Evolutionary conservation across 768 basidiomycete genomes (phyloP).

Genomic region (Lactarius quietus): DNA sequence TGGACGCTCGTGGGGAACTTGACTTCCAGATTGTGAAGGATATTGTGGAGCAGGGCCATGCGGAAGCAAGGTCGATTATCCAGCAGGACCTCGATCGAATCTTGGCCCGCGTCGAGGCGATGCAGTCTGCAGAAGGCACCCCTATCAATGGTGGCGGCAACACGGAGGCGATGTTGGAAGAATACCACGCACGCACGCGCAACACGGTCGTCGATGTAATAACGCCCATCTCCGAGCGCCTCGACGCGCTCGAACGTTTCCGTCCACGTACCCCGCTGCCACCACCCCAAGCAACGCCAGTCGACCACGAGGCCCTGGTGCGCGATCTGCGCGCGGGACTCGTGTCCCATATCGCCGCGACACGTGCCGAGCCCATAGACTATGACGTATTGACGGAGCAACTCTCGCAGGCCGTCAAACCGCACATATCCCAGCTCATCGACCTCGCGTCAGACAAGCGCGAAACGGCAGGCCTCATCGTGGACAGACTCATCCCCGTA

Average conservation of each 20-base stretch:
- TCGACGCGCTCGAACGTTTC: slow-evolving; percentile 48
- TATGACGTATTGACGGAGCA: slow-evolving; percentile 72
- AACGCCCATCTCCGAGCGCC: slow-evolving; percentile 50
- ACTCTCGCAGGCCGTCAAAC: slow-evolving; percentile 82
- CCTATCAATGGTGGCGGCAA: slow-evolving; percentile 26
- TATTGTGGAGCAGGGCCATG: slow-evolving; percentile 63
- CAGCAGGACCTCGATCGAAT: slow-evolving; percentile 57
- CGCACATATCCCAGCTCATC: slow-evolving; percentile 84
- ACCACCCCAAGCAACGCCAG: neutral
- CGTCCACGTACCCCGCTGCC: slow-evolving; percentile 38
- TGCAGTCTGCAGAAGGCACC: slow-evolving; percentile 26
- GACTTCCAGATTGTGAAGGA: slow-evolving; percentile 75
- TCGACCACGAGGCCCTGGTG: slow-evolving; percentile 55
- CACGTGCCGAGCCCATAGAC: slow-evolving; percentile 67
- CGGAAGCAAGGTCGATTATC: slow-evolving; percentile 53
- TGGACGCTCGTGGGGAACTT: slow-evolving; percentile 72
- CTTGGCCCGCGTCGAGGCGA: slow-evolving; percentile 40
- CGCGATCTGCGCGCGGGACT: slow-evolving; percentile 57
- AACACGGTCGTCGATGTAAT: slow-evolving; percentile 60
- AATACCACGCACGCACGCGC: slow-evolving; percentile 53
- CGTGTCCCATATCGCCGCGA: slow-evolving; percentile 54
- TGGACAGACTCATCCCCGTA: slow-evolving; percentile 66
- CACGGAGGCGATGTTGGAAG: slow-evolving; percentile 49
- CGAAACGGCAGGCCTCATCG: slow-evolving; percentile 80
- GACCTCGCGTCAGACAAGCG: slow-evolving; percentile 86